Conservation (phyloP, 139 green algal genomes). For the Coelastrella sp. region DNA sequence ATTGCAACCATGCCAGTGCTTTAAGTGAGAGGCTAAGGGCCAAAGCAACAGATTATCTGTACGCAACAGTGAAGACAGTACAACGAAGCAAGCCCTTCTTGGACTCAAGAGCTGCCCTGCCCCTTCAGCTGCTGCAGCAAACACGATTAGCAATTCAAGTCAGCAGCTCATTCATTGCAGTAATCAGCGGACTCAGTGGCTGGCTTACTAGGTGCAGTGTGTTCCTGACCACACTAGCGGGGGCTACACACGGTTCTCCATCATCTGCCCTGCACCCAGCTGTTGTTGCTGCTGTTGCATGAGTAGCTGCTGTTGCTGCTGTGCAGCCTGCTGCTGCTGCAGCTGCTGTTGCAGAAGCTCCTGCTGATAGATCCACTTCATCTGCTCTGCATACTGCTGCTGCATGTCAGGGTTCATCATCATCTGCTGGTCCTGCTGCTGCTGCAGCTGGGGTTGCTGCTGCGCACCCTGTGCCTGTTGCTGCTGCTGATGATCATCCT, state of each 20-base stretch:
- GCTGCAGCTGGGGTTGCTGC: slow-evolving; percentile 4
- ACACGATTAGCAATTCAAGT: too few species aligned
- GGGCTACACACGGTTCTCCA: not conserved
- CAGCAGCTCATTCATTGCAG: too few species aligned
- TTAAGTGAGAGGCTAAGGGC: too few species aligned
- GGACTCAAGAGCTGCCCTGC: too few species aligned
- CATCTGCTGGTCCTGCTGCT: slow-evolving; percentile 11
- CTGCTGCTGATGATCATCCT: not conserved
- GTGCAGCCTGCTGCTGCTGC: slow-evolving; percentile 17
- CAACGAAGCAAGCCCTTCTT: too few species aligned
- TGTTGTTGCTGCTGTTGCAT: slow-evolving; percentile 15
- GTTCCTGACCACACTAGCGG: too few species aligned
- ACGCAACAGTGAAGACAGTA: too few species aligned
- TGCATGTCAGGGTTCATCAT: slow-evolving; percentile 12
- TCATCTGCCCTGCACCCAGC: not conserved
- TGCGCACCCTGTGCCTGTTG: not conserved
- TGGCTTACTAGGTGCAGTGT: too few species aligned
- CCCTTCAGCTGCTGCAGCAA: too few species aligned
- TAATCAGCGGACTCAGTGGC: too few species aligned
- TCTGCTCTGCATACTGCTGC: slow-evolving; percentile 39
- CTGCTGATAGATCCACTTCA: slow-evolving; percentile 35
- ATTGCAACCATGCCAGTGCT: too few species aligned
- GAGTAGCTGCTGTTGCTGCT: slow-evolving; percentile 17
- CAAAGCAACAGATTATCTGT: too few species aligned
- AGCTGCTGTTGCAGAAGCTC: slow-evolving; percentile 27